Percentiles rank a stretch among this genome's conserved stretches.
These are phyloP conservation scores for Sequoia sempervirens DNA, from an alignment of 75 land plant genomes.

Conservation along the genomic window DNA sequence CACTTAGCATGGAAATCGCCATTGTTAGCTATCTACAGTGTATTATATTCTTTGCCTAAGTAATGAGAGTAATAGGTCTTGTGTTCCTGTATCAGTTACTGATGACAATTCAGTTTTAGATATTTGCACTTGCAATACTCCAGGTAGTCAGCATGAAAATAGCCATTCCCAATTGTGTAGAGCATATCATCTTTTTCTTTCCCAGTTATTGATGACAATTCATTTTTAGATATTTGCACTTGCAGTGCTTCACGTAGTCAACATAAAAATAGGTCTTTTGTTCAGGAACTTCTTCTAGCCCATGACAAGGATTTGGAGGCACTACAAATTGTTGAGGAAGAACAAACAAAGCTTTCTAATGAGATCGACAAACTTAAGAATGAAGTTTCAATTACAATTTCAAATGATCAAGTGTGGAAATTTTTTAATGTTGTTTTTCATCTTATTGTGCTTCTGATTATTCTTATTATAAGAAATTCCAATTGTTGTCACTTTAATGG, in stretches of 20 bases:
- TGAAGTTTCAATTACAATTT: too few species aligned
- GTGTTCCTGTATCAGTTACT: not conserved
- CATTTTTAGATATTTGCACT: not conserved
- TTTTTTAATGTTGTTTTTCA: not conserved
- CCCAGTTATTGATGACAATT: not conserved
- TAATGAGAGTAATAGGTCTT: not conserved
- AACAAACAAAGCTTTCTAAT: too few species aligned
- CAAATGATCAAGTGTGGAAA: slow-evolving; percentile 17
- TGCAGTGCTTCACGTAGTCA: too few species aligned
- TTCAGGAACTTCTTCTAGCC: too few species aligned
- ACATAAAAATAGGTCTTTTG: too few species aligned
- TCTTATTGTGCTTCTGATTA: not conserved
- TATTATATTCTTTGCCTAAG: not conserved
- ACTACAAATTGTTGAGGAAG: too few species aligned
- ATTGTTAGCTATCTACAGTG: not conserved
- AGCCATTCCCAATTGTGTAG: too few species aligned
- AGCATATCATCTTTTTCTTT: not conserved
- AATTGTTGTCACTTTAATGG: not conserved
- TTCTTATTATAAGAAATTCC: not conserved
- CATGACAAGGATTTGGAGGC: too few species aligned
- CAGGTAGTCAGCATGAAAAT: too few species aligned
- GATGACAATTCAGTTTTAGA: not conserved
- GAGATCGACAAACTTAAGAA: too few species aligned
- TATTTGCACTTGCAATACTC: not conserved
- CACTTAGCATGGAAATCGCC: not conserved